Percentiles rank a stretch among this genome's conserved stretches.
Evolutionary conservation across 257 asterid genomes (phyloP).

Genomic region (Solanum sitiens): DNA sequence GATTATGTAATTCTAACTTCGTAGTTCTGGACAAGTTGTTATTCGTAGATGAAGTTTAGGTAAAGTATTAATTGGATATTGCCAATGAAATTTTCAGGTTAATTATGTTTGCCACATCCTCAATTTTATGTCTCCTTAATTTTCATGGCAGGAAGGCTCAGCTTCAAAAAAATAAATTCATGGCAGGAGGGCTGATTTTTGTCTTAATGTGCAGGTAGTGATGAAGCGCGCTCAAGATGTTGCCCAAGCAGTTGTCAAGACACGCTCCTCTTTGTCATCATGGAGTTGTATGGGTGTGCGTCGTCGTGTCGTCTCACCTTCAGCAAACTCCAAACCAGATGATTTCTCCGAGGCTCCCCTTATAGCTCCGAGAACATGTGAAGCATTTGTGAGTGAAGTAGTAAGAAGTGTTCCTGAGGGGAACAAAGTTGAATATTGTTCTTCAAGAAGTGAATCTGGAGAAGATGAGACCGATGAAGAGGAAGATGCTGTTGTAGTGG

Average conservation of each 20-base stretch:
- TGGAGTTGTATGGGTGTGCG: slow-evolving; percentile 93
- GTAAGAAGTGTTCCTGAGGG: slow-evolving; percentile 18
- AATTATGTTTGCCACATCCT: not conserved
- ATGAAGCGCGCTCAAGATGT: slow-evolving; percentile 89
- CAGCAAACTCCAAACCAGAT: slow-evolving; percentile 25
- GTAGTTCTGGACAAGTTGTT: not conserved
- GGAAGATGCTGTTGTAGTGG: slow-evolving; percentile 32
- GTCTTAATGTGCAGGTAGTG: slow-evolving; percentile 41
- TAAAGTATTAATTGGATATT: not conserved
- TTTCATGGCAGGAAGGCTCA: not conserved
- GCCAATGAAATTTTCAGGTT: not conserved
- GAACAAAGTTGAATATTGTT: slow-evolving; percentile 30
- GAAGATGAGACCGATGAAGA: slow-evolving; percentile 67
- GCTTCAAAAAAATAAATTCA: not conserved
- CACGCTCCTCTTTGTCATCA: slow-evolving; percentile 60
- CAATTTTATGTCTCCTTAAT: not conserved
- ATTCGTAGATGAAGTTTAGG: not conserved
- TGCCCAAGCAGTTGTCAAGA: slow-evolving; percentile 80
- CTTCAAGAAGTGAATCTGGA: slow-evolving; percentile 34
- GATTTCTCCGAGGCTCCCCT: slow-evolving; percentile 43
- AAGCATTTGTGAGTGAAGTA: slow-evolving; percentile 27
- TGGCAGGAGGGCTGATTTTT: not conserved
- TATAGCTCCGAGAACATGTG: slow-evolving; percentile 31
- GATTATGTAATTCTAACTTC: not conserved
- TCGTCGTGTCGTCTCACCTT: slow-evolving; percentile 45